Evolutionary conservation across 1,284 basidiomycete genomes (phyloP), one percentile per base, ranked within the genome.

Genomic region (Schizopora paradoxa): DNA sequence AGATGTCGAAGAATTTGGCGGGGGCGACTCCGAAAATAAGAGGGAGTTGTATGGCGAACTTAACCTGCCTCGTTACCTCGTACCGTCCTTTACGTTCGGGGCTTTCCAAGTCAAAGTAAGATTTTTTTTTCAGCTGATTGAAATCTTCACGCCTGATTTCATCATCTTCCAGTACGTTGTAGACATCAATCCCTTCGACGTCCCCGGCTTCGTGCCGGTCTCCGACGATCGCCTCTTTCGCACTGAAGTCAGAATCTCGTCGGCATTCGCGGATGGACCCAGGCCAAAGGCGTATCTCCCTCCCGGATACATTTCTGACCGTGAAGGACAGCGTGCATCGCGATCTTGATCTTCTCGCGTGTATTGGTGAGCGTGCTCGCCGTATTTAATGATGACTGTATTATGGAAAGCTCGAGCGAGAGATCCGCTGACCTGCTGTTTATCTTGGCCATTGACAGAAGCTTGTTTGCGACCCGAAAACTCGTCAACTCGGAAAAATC

Each of bases 1-100:
- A 8, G 14, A 31, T 31, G n/a, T n/a, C n/a, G n/a, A n/a, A n/a
- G n/a, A n/a, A n/a, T n/a, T n/a, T n/a, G n/a, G n/a, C n/a, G n/a
- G n/a, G n/a, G n/a, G n/a, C n/a, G 8, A 8, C 10, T 31, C 28
- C 28, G 28, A 31, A 31, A 31, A 31, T 31, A 8, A 14, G 14
- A 8, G 28, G 8, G 28, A 31, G 28, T 14, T 31, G 8, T 14
- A 31, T 10, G 46, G 46, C 5, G 25, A 37, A 28, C 35, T 48
- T 10, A 19, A 8, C 25, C 46, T 48, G 3, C 40, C 33, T 13
- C 22, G 14, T 19, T 27, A 43, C 21, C 32, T 48, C 8, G 38
- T 35, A 13, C 46, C 46, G 3, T 48, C 46, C 8, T 48, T 48
- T 23, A 37, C 46, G 1, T 48, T 48, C 28, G 46, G n/a, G 13